These are phyloP conservation scores for Tetrapisispora phaffii DNA, from an alignment of 805 yeast species.

Conservation along the genomic window DNA sequence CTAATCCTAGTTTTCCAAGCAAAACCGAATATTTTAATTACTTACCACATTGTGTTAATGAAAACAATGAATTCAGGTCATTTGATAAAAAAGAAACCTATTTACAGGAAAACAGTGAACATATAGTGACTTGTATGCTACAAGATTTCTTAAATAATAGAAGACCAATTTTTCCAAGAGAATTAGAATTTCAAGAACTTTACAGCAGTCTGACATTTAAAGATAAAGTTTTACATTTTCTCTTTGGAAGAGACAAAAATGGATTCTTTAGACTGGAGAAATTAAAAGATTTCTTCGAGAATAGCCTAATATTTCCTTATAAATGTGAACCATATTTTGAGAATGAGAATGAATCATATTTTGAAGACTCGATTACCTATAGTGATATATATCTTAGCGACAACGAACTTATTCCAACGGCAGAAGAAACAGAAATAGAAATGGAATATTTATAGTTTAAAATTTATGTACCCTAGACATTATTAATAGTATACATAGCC, in stretches of 20 bases:
- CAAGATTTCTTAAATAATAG: conserved; percentile 10
- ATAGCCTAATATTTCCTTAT: not conserved
- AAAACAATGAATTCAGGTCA: too few species aligned
- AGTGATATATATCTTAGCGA: not conserved
- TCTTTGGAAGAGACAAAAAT: conserved; percentile 18
- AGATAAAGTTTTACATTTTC: conserved; percentile 17
- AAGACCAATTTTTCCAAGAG: conserved; percentile 16
- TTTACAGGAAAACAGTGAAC: conserved; percentile 14
- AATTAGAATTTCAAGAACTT: conserved; percentile 20
- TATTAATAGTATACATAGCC: not conserved
- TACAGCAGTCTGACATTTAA: conserved; percentile 3
- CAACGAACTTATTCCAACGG: not conserved
- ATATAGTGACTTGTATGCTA: conserved; percentile 12
- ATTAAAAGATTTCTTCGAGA: conserved; percentile 14
- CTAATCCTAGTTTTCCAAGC: not conserved
- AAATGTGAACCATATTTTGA: not conserved
- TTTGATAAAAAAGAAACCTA: conserved; percentile 15
- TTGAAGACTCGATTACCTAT: not conserved
- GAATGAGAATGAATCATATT: not conserved
- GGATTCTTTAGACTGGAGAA: conserved; percentile 21
- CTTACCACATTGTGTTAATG: conserved; percentile 13
- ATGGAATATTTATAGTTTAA: not conserved
- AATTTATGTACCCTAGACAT: not conserved
- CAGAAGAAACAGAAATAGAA: not conserved
- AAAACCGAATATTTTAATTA: conserved; percentile 8